Evolutionary conservation across 2,329 filamentous ascomycete species (phyloP).

Genomic region (Clarireedia hainanense): DNA sequence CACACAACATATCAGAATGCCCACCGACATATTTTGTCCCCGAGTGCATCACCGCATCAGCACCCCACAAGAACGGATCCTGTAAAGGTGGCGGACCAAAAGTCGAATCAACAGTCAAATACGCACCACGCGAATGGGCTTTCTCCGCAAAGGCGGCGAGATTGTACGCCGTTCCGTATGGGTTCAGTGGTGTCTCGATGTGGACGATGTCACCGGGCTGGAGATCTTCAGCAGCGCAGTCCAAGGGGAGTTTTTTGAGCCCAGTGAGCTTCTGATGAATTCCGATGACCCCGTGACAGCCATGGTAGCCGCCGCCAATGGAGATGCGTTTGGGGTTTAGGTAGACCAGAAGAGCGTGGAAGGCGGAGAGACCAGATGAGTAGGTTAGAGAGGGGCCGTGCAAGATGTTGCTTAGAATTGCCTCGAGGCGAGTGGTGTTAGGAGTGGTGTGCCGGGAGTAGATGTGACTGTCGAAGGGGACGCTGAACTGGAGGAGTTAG

Average conservation of each 20-base stretch:
- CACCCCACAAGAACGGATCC: slow-evolving; percentile 75
- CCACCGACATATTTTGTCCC: slow-evolving; percentile 96
- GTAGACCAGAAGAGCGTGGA: slow-evolving; percentile 79
- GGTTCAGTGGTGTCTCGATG: slow-evolving; percentile 90
- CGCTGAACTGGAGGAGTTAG: slow-evolving; percentile 26
- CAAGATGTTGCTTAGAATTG: slow-evolving; percentile 68
- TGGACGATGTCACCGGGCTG: slow-evolving; percentile 77
- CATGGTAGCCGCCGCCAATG: slow-evolving; percentile 84
- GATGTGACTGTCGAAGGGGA: slow-evolving; percentile 55
- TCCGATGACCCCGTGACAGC: slow-evolving; percentile 77
- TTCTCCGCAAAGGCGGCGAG: slow-evolving; percentile 63
- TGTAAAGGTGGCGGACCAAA: slow-evolving; percentile 87
- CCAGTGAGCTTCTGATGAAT: slow-evolving; percentile 70
- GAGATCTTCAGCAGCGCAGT: slow-evolving; percentile 58
- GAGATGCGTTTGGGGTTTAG: slow-evolving; percentile 77
- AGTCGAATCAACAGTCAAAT: slow-evolving; percentile 79
- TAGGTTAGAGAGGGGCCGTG: slow-evolving; percentile 68
- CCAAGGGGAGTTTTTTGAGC: slow-evolving; percentile 63
- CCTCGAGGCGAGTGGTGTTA: slow-evolving; percentile 78
- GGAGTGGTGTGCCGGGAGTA: slow-evolving; percentile 78
- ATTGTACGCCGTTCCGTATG: slow-evolving; percentile 71
- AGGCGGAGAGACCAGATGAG: slow-evolving; percentile 75
- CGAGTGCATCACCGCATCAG: slow-evolving; percentile 83
- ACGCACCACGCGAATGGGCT: slow-evolving; percentile 65
- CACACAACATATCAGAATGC: slow-evolving; percentile 88